A percentile compares a stretch with the other conserved stretches of the same genome.
Conservation (phyloP, 2,329 filamentous ascomycete genomes). For the Fusarium avenaceum region DNA sequence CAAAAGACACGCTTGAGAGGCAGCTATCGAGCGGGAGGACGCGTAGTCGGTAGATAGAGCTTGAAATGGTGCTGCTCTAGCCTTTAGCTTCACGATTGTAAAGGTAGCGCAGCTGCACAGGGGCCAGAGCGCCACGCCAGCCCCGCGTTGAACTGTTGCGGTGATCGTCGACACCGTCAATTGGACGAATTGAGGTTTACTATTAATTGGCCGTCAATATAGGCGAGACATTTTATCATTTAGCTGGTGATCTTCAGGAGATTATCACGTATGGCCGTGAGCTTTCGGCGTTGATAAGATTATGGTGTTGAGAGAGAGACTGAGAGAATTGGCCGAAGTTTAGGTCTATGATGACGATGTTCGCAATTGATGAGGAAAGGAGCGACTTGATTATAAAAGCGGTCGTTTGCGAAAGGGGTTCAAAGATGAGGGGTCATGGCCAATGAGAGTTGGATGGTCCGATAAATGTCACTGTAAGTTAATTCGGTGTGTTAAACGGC, state of each 20-base stretch:
- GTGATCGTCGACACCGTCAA: slow-evolving; percentile 4
- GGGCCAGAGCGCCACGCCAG: slow-evolving; percentile 32
- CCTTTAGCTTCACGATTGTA: slow-evolving; percentile 18
- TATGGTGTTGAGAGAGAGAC: not conserved
- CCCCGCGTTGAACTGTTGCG: slow-evolving; percentile 5
- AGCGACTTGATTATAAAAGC: not conserved
- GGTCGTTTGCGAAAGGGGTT: slow-evolving; percentile 7
- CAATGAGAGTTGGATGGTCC: slow-evolving; percentile 12
- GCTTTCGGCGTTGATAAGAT: slow-evolving; percentile 9
- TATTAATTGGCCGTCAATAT: slow-evolving; percentile 20
- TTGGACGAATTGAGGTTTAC: slow-evolving; percentile 19
- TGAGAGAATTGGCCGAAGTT: not conserved
- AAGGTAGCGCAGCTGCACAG: slow-evolving; percentile 37
- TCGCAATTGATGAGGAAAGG: slow-evolving; percentile 5
- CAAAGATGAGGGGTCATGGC: slow-evolving; percentile 19
- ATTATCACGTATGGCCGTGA: slow-evolving; percentile 1
- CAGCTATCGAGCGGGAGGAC: slow-evolving; percentile 37
- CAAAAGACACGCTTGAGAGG: slow-evolving; percentile 19
- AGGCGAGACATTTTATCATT: slow-evolving; percentile 24
- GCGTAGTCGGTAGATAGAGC: slow-evolving; percentile 31
- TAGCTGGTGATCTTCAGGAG: slow-evolving; percentile 40
- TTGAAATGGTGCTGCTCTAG: slow-evolving; percentile 10
- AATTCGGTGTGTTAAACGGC: not conserved
- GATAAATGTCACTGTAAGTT: slow-evolving; percentile 19
- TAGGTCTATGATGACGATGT: slow-evolving; percentile 10